A percentile compares a stretch with the other conserved stretches of the same genome.
phyloP scores from a whole-genome alignment of 768 basidiomycete genomes.

The Sporobolomyces roseus region DNA sequence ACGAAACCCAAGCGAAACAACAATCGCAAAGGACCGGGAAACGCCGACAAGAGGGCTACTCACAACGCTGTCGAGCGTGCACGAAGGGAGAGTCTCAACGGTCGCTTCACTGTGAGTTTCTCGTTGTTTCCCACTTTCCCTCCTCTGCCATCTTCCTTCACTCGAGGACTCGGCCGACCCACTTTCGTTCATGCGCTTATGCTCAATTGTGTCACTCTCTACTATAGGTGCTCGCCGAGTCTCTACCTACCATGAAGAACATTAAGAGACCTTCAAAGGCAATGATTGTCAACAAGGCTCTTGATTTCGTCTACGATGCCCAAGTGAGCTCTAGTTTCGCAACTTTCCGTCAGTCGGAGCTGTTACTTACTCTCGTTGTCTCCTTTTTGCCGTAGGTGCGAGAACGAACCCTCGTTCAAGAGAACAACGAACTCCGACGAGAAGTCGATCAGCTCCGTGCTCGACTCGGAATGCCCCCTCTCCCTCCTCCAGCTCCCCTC shows the following conservation, averaged over 20 bases:
- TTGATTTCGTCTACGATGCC: constrained; percentile 65
- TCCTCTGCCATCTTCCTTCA: background rate
- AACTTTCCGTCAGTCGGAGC: background rate
- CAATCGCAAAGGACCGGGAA: constrained; percentile 36
- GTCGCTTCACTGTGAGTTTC: constrained; percentile 59
- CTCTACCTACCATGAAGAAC: constrained; percentile 83
- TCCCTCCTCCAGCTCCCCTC: constrained; percentile 35
- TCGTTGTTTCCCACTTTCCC: background rate
- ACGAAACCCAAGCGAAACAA: constrained; percentile 21
- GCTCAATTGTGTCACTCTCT: background rate
- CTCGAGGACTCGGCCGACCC: constrained; percentile 6
- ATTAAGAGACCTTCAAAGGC: constrained; percentile 93
- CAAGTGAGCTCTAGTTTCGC: constrained; percentile 1
- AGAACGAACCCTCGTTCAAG: constrained; percentile 74
- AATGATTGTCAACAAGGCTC: constrained; percentile 92
- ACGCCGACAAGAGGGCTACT: constrained; percentile 84
- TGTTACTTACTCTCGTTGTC: constrained; percentile 43
- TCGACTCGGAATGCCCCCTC: constrained; percentile 60
- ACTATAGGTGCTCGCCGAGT: constrained; percentile 74
- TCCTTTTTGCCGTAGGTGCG: constrained; percentile 62
- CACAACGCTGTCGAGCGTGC: constrained; percentile 97
- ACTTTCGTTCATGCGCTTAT: background rate
- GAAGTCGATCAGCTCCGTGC: constrained; percentile 93
- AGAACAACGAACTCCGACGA: constrained; percentile 78
- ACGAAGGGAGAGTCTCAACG: constrained; percentile 86